A percentile compares a stretch with the other conserved stretches of the same genome.
Conservation (phyloP, 371 early-diverging fungal species). For the Lichtheimia ornata region DNA sequence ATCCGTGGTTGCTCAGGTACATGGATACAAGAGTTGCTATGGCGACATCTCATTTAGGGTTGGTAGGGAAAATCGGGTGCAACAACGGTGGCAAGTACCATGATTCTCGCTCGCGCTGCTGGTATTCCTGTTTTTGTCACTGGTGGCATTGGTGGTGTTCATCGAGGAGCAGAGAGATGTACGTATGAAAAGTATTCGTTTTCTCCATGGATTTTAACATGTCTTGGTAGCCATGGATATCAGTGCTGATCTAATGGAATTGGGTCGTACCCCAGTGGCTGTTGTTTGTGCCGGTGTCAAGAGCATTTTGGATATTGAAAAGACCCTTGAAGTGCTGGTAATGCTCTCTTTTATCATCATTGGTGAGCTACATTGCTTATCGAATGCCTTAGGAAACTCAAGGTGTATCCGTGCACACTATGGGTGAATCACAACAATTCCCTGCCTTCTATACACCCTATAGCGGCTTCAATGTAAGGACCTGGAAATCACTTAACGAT, state of each 20-base stretch:
- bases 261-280: slow-evolving; percentile 88
- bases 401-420: slow-evolving; percentile 88
- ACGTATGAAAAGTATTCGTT: slow-evolving; percentile 19
- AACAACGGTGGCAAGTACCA: slow-evolving; percentile 91
- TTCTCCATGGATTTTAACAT: no score
- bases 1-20: slow-evolving; percentile 66
- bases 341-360: slow-evolving; percentile 1
- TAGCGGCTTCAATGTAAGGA: slow-evolving; percentile 66
- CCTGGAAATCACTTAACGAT: neutral
- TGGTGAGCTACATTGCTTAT: neutral
- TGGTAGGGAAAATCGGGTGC: slow-evolving; percentile 68
- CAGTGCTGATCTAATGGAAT: slow-evolving; percentile 90
- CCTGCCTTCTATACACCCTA: slow-evolving; percentile 90
- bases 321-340: slow-evolving; percentile 85
- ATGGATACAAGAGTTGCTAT: no score
- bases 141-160: slow-evolving; percentile 97
- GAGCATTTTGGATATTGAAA: slow-evolving; percentile 88
- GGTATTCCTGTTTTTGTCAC: slow-evolving; percentile 93
- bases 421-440: slow-evolving; percentile 65
- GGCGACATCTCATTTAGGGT: neutral
- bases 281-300: slow-evolving; percentile 96
- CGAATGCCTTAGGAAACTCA: slow-evolving; percentile 71
- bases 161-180: slow-evolving; percentile 80
- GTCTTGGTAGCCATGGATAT: slow-evolving; percentile 73
- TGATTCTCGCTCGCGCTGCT: slow-evolving; percentile 80